Percentiles rank a stretch among this genome's conserved stretches.
These are phyloP conservation scores for Papiliotrema terrestris DNA, from an alignment of 1,284 basidiomycete species.

Conservation along the genomic window DNA sequence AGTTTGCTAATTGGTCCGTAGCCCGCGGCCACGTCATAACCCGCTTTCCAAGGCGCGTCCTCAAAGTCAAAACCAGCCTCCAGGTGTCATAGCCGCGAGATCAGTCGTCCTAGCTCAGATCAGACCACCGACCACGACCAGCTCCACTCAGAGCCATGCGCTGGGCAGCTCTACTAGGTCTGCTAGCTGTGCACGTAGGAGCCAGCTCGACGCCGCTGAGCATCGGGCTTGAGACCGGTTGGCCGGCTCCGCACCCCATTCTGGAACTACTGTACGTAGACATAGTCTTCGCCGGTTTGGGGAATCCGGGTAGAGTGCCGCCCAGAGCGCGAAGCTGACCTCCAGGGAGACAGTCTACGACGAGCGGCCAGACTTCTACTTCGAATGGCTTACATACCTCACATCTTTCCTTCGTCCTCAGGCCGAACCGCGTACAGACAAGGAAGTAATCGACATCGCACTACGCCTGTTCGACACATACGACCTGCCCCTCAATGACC, in stretches of 20 bases:
- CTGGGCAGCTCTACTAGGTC: conserved; percentile 2
- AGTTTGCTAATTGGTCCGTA: too few relatives aligned
- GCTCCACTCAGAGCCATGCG: conserved; percentile 4
- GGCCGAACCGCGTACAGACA: conserved; percentile 11
- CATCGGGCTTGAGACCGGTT: conserved; percentile 73
- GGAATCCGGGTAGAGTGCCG: too few relatives aligned
- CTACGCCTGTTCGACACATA: conserved; percentile 26
- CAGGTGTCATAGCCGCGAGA: too few relatives aligned
- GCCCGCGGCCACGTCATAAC: too few relatives aligned
- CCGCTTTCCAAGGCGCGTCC: too few relatives aligned
- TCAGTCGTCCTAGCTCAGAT: too few relatives aligned
- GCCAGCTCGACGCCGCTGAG: conserved; percentile 64
- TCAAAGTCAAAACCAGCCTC: too few relatives aligned
- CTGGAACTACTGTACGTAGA: conserved; percentile 73
- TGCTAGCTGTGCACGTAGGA: neutral
- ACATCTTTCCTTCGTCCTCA: conserved; percentile 50
- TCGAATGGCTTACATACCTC: conserved; percentile 63
- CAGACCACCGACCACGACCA: conserved; percentile 1
- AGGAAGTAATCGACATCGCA: conserved; percentile 26
- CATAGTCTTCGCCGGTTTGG: neutral
- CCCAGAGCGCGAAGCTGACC: conserved; percentile 6
- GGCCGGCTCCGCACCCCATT: conserved; percentile 68
- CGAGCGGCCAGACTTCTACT: conserved; percentile 65
- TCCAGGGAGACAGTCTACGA: conserved; percentile 60
- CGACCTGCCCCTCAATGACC: conserved; percentile 27